phyloP scores from a whole-genome alignment of 2,329 filamentous ascomycete species.

The Trichoderma koningii region DNA sequence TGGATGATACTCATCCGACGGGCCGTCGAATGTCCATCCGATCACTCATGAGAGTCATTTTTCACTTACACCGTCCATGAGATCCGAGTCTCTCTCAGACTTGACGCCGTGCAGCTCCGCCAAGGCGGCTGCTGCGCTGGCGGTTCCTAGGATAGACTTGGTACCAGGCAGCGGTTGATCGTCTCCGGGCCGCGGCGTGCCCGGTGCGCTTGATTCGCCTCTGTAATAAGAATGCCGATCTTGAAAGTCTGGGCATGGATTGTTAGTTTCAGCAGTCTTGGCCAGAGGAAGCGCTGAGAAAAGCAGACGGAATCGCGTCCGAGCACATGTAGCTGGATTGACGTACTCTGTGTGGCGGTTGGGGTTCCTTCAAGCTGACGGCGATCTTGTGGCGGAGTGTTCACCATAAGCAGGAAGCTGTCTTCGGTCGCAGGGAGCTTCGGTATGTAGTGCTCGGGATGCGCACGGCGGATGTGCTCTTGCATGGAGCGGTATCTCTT shows the following conservation, averaged over 20 bases:
- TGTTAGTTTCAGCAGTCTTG: conserved; percentile 29
- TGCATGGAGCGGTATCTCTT: conserved; percentile 98
- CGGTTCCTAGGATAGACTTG: conserved; percentile 55
- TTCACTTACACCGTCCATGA: conserved; percentile 66
- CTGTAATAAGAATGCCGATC: conserved; percentile 59
- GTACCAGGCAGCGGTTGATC: conserved; percentile 58
- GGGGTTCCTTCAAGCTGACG: conserved; percentile 48
- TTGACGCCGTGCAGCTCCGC: conserved; percentile 80
- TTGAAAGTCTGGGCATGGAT: conserved; percentile 34
- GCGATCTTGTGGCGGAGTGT: conserved; percentile 76
- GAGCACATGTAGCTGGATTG: neutral
- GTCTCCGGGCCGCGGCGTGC: conserved; percentile 68
- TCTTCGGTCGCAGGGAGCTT: conserved; percentile 98
- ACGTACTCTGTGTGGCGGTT: conserved; percentile 40
- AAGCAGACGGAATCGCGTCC: neutral
- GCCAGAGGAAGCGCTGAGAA: conserved; percentile 16
- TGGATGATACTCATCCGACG: conserved; percentile 32
- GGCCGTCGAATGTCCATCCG: conserved; percentile 36
- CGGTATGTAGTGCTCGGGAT: conserved; percentile 95
- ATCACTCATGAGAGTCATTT: conserved; percentile 27
- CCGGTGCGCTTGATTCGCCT: conserved; percentile 67
- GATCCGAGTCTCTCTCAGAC: conserved; percentile 72
- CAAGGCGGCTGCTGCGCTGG: conserved; percentile 79
- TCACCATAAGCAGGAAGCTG: conserved; percentile 96
- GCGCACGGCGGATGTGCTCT: conserved; percentile 96